These are phyloP conservation scores for Angomonas ambiguus DNA, from an alignment of 208 protist genomes.

Conservation along the genomic window DNA sequence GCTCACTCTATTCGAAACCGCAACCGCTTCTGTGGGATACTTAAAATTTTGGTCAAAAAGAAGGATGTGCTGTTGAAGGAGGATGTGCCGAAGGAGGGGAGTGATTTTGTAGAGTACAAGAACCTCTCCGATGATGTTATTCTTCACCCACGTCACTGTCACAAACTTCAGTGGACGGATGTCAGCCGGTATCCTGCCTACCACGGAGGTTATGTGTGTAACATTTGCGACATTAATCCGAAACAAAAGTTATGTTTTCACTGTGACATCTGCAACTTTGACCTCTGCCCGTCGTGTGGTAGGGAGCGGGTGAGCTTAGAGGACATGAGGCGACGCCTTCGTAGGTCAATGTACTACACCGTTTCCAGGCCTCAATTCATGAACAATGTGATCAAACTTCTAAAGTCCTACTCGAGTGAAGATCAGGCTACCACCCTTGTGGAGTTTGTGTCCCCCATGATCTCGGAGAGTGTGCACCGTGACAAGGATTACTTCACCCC, in stretches of 20 bases:
- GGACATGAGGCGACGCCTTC: conserved; percentile 32
- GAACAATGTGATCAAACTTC: conserved; percentile 31
- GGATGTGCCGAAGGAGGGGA: conserved; percentile 20
- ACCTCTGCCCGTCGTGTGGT: conserved; percentile 69
- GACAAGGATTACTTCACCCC: conserved; percentile 15
- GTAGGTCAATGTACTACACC: conserved; percentile 37
- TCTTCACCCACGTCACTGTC: conserved; percentile 55
- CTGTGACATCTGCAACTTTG: conserved; percentile 59
- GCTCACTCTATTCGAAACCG: not conserved
- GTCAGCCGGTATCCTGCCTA: conserved; percentile 34
- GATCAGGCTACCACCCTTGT: conserved; percentile 33
- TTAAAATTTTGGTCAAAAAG: not conserved
- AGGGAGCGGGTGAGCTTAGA: conserved; percentile 31
- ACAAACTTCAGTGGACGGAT: conserved; percentile 63
- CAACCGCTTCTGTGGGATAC: not conserved
- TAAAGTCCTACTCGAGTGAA: conserved; percentile 43
- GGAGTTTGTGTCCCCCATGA: conserved; percentile 36
- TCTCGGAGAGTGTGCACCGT: conserved; percentile 51
- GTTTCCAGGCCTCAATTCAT: conserved; percentile 17
- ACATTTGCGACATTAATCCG: conserved; percentile 54
- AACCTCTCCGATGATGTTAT: conserved; percentile 31
- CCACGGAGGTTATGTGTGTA: conserved; percentile 45
- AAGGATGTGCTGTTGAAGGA: conserved; percentile 12
- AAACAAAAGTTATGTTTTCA: conserved; percentile 49
- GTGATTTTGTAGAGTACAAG: conserved; percentile 18